Evolutionary conservation across 2,329 filamentous ascomycete species (phyloP).

Genomic region (Diaporthe vexans): DNA sequence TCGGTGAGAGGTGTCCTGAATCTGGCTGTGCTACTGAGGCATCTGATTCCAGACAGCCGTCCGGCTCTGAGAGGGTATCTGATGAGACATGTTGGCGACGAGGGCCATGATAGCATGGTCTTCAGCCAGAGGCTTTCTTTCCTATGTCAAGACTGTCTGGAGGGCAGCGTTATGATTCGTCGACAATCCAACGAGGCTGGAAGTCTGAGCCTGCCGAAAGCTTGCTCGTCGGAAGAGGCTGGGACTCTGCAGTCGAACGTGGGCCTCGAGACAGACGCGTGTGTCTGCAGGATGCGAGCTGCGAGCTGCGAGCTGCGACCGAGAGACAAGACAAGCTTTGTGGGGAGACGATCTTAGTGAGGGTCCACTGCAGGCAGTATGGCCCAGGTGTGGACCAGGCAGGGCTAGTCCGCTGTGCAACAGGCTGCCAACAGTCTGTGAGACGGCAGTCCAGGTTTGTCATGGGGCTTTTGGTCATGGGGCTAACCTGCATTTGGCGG

Average conservation of each 20-base stretch:
- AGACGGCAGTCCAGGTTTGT: neutral
- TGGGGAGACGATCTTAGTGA: conserved; percentile 23
- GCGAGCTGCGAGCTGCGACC: neutral
- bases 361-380: conserved; percentile 1
- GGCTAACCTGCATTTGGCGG: neutral
- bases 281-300: neutral
- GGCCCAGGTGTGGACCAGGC: neutral
- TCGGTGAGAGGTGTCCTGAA: conserved; percentile 47
- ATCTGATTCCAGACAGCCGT: neutral
- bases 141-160: too few relatives aligned
- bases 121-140: neutral
- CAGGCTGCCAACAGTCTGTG: neutral
- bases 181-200: neutral
- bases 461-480: neutral
- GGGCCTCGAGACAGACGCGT: neutral
- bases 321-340: conserved; percentile 31
- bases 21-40: conserved; percentile 30
- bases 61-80: neutral
- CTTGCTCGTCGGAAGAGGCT: neutral
- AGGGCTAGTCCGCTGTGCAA: neutral
- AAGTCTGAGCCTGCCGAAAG: neutral
- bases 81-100: conserved; percentile 34
- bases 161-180: neutral
- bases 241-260: conserved; percentile 4
- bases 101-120: conserved; percentile 42